Evolutionary conservation across 2,329 filamentous ascomycete genomes (phyloP), one percentile per base, ranked within the genome.

Genomic region (Ophiostoma ips): DNA sequence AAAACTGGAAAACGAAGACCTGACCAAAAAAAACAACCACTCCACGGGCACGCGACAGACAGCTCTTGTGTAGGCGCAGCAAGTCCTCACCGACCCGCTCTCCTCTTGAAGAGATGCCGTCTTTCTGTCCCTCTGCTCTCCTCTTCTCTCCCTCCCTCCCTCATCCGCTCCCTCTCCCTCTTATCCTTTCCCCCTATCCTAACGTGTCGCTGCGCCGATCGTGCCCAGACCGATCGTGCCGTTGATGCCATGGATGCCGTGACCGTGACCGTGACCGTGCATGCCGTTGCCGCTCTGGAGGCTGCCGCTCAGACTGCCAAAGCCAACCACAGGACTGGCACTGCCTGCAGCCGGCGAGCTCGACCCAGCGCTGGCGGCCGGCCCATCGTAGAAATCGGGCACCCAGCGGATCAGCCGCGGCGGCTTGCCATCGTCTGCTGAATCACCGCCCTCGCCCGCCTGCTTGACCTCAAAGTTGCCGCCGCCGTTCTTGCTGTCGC

Each of bases 401-500:
- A 82, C 71, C 66, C 75, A 80, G 15, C 75, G 70, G 48, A 83
- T 72, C 58, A 35, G 63, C 61, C 33, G 54, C 52, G 51, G 65
- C 64, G n/a, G 64, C 8, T 37, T 66, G 28, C 59, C 56, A 1
- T 60, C 69, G 46, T 78, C 75, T 36, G 10, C n/a, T n/a, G 4
- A 35, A 9, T 28, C 40, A 15, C 30, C 40, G 7, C 9, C 37
- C 6, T 31, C 40, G n/a, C 40, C 15, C 10, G 19, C 40, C 19
- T 73, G 71, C 53, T 74, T 76, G 55, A 84, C 73, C 33, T 84
- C 79, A 60, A 98, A 94, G 24, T 76, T 83, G n/a, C 92, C 92
- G 41, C 90, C 90, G 43, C 92, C 92, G 59, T 96, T 96, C 52
- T 82, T 79, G 2, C 70, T 63, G 59, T 84, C 94, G 51, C 92